Conservation (phyloP, 768 basidiomycete genomes). For the Auricularia cornea region DNA sequence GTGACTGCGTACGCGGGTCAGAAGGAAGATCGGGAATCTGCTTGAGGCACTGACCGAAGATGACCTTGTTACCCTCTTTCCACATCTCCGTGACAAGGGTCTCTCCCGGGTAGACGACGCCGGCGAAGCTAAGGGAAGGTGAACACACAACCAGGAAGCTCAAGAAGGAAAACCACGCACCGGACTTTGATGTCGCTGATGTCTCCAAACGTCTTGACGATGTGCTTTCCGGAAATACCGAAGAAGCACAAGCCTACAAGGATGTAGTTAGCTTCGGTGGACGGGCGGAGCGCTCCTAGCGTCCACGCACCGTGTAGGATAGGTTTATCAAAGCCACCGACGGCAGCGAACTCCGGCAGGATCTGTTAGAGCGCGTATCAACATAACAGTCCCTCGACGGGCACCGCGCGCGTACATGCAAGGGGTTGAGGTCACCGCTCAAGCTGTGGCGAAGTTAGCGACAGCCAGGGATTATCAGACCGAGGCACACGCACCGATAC, state of each 20-base stretch:
- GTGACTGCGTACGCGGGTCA: constrained; percentile 40
- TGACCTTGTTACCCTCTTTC: constrained; percentile 86
- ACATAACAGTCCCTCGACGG: not conserved
- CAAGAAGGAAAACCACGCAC: constrained; percentile 32
- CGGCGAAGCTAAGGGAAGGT: constrained; percentile 56
- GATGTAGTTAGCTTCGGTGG: too few species aligned
- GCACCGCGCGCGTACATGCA: constrained; percentile 53
- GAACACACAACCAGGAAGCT: not conserved
- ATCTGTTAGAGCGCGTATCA: constrained; percentile 41
- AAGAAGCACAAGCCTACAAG: constrained; percentile 70
- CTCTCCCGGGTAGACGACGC: constrained; percentile 91
- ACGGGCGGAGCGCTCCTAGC: too few species aligned
- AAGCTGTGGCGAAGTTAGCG: constrained; percentile 39
- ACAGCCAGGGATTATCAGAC: not conserved
- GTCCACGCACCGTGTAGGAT: constrained; percentile 55
- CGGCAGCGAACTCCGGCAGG: constrained; percentile 84
- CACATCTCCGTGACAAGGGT: constrained; percentile 96
- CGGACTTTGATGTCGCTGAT: constrained; percentile 94
- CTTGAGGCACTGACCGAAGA: constrained; percentile 63
- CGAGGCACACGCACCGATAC: constrained; percentile 55
- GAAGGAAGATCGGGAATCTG: not conserved
- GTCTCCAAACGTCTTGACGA: constrained; percentile 75
- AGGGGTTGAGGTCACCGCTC: constrained; percentile 86
- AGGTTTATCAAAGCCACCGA: constrained; percentile 91
- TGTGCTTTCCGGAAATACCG: constrained; percentile 90